Evolutionary conservation across 2,329 filamentous ascomycete genomes (phyloP).

Genomic region (Phialophora macrospora): DNA sequence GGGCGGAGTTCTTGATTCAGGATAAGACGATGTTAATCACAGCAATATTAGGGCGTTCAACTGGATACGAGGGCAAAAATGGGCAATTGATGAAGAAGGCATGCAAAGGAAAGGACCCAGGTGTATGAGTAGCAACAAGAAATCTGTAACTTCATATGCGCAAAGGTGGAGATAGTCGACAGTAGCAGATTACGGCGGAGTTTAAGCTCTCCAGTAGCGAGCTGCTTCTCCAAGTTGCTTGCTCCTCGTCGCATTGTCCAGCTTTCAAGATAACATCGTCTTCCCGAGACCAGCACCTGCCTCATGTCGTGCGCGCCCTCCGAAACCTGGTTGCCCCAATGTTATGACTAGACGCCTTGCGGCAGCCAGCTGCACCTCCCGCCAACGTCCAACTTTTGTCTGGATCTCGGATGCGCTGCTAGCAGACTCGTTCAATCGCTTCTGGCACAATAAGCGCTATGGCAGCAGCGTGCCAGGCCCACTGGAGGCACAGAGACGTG

Average conservation of each 20-base stretch:
- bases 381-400: conserved; percentile 36
- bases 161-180: neutral
- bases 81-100: neutral
- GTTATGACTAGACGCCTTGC: conserved; percentile 36
- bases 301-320: neutral
- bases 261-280: neutral
- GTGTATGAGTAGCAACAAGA: neutral
- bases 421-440: conserved; percentile 55
- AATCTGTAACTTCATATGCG: neutral
- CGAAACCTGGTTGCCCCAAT: conserved; percentile 27
- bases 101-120: neutral
- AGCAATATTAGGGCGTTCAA: neutral
- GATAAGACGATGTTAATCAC: neutral
- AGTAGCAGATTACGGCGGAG: neutral
- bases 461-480: conserved; percentile 67
- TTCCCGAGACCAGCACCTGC: neutral
- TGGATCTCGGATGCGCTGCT: conserved; percentile 56
- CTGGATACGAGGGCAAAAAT: neutral
- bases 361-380: conserved; percentile 33
- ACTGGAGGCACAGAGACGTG: conserved; percentile 63
- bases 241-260: neutral
- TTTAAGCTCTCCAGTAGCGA: neutral
- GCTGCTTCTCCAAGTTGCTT: neutral
- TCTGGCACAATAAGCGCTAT: conserved; percentile 56
- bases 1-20: neutral